Conservation (phyloP, 805 yeast species). For the Metschnikowia lochheadii region DNA sequence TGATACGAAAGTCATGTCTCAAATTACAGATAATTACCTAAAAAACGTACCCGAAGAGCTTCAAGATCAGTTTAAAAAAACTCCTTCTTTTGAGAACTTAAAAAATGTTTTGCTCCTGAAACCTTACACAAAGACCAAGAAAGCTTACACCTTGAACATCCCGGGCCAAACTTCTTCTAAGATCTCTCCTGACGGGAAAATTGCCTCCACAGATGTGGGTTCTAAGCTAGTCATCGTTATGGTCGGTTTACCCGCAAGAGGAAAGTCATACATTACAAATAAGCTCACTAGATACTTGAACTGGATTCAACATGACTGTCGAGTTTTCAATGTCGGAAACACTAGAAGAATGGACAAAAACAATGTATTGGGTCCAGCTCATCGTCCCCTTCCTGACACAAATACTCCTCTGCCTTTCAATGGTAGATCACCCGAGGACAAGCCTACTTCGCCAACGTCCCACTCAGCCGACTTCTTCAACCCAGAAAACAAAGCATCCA, state of each 20-base stretch:
- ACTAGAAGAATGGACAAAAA: constrained; percentile 69
- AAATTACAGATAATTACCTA: constrained; percentile 28
- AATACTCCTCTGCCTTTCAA: constrained; percentile 31
- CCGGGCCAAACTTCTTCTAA: constrained; percentile 88
- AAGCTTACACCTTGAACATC: constrained; percentile 83
- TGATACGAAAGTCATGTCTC: constrained; percentile 14
- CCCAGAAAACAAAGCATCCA: constrained; percentile 67
- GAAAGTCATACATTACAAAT: constrained; percentile 89
- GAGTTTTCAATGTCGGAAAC: constrained; percentile 93
- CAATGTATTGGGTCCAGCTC: constrained; percentile 63
- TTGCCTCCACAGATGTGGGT: constrained; percentile 65
- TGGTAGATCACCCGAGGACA: constrained; percentile 13
- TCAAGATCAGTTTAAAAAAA: constrained; percentile 35
- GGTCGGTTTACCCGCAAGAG: constrained; percentile 96
- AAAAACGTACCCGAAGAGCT: constrained; percentile 33
- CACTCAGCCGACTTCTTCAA: constrained; percentile 85
- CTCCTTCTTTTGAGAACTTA: constrained; percentile 39
- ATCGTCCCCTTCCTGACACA: constrained; percentile 49
- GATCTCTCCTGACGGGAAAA: constrained; percentile 70
- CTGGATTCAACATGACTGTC: constrained; percentile 89
- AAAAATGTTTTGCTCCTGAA: constrained; percentile 33
- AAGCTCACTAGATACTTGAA: constrained; percentile 85
- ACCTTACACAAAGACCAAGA: constrained; percentile 40
- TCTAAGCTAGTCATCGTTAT: constrained; percentile 78
- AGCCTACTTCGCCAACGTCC: constrained; percentile 21